Conservation (phyloP, 805 yeast species). For the Scheffersomyces spartinae region DNA sequence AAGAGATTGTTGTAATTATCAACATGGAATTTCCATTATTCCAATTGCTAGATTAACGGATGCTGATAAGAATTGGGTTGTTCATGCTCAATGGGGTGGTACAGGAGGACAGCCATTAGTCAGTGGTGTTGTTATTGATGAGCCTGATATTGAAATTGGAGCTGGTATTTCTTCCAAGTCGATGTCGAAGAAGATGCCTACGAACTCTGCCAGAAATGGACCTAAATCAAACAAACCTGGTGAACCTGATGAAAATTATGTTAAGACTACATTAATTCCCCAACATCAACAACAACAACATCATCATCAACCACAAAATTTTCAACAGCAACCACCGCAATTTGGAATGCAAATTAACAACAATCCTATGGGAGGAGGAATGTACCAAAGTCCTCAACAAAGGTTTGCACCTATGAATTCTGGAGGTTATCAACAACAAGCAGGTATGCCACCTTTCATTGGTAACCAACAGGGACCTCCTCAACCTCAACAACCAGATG, state of each 20-base stretch:
- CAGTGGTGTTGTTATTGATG: slow-evolving; percentile 80
- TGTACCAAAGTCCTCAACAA: too few species aligned
- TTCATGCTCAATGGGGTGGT: slow-evolving; percentile 92
- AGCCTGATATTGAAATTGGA: slow-evolving; percentile 96
- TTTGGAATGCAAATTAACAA: too few species aligned
- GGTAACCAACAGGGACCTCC: too few species aligned
- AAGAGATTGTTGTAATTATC: slow-evolving; percentile 94
- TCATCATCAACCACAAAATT: slow-evolving; percentile 5
- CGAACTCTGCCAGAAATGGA: slow-evolving; percentile 76
- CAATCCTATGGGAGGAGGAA: too few species aligned
- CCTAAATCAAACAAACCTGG: slow-evolving; percentile 68
- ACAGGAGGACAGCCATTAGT: slow-evolving; percentile 78
- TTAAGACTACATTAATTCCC: slow-evolving; percentile 19
- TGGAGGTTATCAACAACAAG: too few species aligned
- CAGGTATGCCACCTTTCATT: too few species aligned
- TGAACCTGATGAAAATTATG: slow-evolving; percentile 35
- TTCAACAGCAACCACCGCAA: background rate
- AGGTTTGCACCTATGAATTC: too few species aligned
- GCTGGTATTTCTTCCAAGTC: slow-evolving; percentile 89
- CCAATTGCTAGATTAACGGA: slow-evolving; percentile 86
- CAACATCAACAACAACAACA: slow-evolving; percentile 12
- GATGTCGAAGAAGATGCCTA: slow-evolving; percentile 84
- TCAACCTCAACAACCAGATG: slow-evolving; percentile 5
- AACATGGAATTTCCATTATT: slow-evolving; percentile 77
- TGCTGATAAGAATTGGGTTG: slow-evolving; percentile 86